Evolutionary conservation across 2,329 filamentous ascomycete genomes (phyloP), one percentile per base, ranked within the genome.

Genomic region (Tolypocladium sp.): DNA sequence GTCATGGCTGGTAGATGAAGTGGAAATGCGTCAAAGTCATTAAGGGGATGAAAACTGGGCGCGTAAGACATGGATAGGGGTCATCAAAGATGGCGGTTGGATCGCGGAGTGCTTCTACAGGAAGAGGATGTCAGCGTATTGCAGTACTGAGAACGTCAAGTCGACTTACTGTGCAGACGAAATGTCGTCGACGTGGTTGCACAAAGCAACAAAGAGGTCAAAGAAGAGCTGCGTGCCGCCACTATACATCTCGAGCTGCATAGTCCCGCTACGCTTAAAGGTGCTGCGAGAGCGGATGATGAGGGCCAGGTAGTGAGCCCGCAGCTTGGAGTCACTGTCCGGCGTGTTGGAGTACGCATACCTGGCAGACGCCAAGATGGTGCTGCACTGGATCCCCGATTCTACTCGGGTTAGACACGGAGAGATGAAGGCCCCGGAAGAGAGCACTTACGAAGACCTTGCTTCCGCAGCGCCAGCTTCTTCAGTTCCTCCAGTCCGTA

Each of bases 221-320:
- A 96, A 97, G 78, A 96, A 96, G 60, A 96, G 79, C 69, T 89
- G 83, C 1, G 80, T 89, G 58, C 91, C 91, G 35, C 92, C 92
- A 62, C 85, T 84, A 72, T 89, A 89, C 92, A 97, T 96, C 77
- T 96, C 92, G 65, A 90, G 84, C 76, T 96, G 92, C 92, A 96
- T 96, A 4, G 92, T 96, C 58, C 92, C 91, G 74, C 91, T 96
- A 58, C 91, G 83, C 80, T 96, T 96, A 76, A 97, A 96, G 2
- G 91, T 96, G 69, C 84, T 83, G 65, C 92, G 85, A 67, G 88
- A 91, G 64, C 92, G 87, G 70, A 96, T 95, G 74, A 96, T 96
- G 69, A 96, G 85, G 22, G 92, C 91, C 42, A 96, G 85, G 67
- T 96, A 97, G 74, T 96, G 92, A 30, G 91, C 91, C 60, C 92